A percentile compares a stretch with the other conserved stretches of the same genome.
Conservation (phyloP, 2,329 filamentous ascomycete genomes). For the Claviceps fusiformis region DNA sequence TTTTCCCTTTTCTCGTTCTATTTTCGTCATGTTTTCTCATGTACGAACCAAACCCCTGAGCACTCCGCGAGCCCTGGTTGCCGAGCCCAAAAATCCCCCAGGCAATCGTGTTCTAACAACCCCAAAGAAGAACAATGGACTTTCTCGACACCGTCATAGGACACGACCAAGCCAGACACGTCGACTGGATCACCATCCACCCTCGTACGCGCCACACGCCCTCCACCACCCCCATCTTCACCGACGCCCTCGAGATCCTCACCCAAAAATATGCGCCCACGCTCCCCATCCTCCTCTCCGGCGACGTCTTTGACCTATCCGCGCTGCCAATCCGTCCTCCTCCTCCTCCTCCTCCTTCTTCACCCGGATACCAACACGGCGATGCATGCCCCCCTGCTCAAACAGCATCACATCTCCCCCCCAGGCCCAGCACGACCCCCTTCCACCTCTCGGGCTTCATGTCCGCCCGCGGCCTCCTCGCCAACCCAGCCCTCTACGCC, state of each 20-base stretch:
- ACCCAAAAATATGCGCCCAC: slow-evolving; percentile 35
- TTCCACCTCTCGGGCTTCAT: slow-evolving; percentile 50
- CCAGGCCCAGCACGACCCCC: slow-evolving; percentile 28
- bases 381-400: no score
- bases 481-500: slow-evolving; percentile 54
- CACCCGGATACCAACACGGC: no score
- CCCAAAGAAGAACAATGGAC: slow-evolving; percentile 37
- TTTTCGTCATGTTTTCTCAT: background rate
- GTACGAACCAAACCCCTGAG: no score
- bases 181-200: slow-evolving; percentile 60
- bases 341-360: slow-evolving; percentile 7
- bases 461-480: slow-evolving; percentile 54
- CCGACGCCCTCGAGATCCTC: slow-evolving; percentile 45
- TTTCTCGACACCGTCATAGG: slow-evolving; percentile 50
- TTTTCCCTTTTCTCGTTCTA: background rate
- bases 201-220: slow-evolving; percentile 49
- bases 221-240: slow-evolving; percentile 46
- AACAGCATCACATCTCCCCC: no score
- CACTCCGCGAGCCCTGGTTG: no score
- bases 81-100: no score
- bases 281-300: slow-evolving; percentile 55
- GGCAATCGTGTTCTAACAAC: no score
- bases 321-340: slow-evolving; percentile 23
- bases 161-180: slow-evolving; percentile 33
- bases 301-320: slow-evolving; percentile 49